A percentile compares a stretch with the other conserved stretches of the same genome.
These are phyloP conservation scores for Colletotrichum aenigma DNA, from an alignment of 2,329 filamentous ascomycete genomes.

Conservation along the genomic window DNA sequence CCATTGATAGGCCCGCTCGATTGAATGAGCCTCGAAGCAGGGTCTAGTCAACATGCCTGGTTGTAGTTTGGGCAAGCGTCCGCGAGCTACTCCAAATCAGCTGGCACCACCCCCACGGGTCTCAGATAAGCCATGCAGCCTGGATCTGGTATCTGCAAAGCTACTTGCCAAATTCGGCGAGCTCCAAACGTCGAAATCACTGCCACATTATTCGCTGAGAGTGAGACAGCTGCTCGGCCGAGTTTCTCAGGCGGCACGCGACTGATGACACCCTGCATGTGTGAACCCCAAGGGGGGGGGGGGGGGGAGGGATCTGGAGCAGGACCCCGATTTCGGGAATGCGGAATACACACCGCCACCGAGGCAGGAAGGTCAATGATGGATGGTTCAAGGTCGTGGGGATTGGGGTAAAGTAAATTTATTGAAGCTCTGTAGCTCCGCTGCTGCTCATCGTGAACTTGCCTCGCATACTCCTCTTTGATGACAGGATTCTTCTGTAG, in stretches of 20 bases:
- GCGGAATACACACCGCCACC: not conserved
- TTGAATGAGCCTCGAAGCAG: not conserved
- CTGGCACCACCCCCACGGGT: not conserved
- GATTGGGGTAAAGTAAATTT: not conserved
- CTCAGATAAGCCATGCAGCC: not conserved
- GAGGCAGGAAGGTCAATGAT: not conserved
- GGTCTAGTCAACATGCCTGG: not conserved
- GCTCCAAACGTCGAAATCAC: not conserved
- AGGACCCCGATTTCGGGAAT: not conserved
- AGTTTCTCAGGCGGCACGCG: not conserved
- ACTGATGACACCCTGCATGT: not conserved
- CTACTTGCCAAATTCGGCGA: not conserved
- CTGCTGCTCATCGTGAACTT: not conserved
- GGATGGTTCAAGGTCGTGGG: not conserved
- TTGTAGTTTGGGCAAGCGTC: not conserved
- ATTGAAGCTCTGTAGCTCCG: not conserved
- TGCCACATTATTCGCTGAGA: not conserved
- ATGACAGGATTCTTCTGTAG: not conserved
- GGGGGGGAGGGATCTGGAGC: not conserved
- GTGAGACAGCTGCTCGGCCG: not conserved
- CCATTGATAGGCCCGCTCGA: not conserved
- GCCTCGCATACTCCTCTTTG: too few relatives aligned
- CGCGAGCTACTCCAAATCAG: not conserved
- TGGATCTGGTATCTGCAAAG: not conserved
- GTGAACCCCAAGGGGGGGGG: too few relatives aligned